These are phyloP conservation scores for Lasiosphaeriaceae sp. DNA, from an alignment of 495 filamentous ascomycete species.

Conservation along the genomic window DNA sequence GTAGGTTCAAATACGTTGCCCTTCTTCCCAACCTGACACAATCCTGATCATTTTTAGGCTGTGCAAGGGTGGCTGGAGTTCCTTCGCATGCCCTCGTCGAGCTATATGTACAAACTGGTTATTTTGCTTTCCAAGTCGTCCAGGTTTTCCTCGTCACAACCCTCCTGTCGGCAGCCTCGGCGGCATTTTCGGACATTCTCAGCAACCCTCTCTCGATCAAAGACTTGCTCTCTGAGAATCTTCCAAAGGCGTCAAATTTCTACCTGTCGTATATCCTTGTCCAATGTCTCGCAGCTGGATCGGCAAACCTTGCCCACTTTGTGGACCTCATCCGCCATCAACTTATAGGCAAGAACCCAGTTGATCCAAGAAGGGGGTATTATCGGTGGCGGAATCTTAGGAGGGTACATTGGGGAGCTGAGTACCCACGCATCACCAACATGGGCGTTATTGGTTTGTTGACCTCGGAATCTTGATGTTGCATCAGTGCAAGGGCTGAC, in stretches of 20 bases:
- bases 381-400: slow-evolving; percentile 61
- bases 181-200: slow-evolving; percentile 56
- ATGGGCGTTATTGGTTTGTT: slow-evolving; percentile 62
- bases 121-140: slow-evolving; percentile 85
- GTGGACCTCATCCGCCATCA: slow-evolving; percentile 51
- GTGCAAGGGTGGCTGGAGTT: slow-evolving; percentile 68
- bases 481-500: slow-evolving; percentile 1
- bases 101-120: slow-evolving; percentile 73
- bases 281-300: slow-evolving; percentile 71
- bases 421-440: slow-evolving; percentile 67
- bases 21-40: too few relatives aligned
- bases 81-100: slow-evolving; percentile 72
- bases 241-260: slow-evolving; percentile 83
- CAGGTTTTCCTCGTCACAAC: slow-evolving; percentile 90
- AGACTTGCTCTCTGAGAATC: slow-evolving; percentile 62
- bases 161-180: slow-evolving; percentile 64
- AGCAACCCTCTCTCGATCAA: slow-evolving; percentile 56
- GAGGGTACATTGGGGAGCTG: slow-evolving; percentile 66
- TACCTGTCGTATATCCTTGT: slow-evolving; percentile 87
- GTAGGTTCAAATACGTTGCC: slow-evolving; percentile 41
- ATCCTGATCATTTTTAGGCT: slow-evolving; percentile 49
- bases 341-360: slow-evolving; percentile 61
- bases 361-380: slow-evolving; percentile 74
- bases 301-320: slow-evolving; percentile 58
- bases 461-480: not conserved